Conservation (phyloP, 805 yeast species). For the Metschnikowia baotianmanensis region DNA sequence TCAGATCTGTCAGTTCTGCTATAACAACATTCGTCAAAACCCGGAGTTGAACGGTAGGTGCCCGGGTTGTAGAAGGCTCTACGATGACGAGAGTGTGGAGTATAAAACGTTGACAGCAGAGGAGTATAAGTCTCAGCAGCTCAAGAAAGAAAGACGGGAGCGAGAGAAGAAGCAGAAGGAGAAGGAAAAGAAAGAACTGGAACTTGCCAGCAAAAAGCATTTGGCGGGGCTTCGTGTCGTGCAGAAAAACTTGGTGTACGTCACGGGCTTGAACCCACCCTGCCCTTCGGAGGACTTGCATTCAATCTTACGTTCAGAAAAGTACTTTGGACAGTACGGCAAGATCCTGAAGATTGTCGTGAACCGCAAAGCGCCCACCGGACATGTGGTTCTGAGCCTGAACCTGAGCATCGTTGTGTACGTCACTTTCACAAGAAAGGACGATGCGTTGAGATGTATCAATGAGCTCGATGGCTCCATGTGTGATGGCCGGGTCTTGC, state of each 20-base stretch:
- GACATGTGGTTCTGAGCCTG: conserved; percentile 34
- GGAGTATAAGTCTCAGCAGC: conserved; percentile 80
- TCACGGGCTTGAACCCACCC: conserved; percentile 89
- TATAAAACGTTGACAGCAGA: conserved; percentile 81
- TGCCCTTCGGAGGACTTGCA: conserved; percentile 82
- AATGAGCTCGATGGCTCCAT: conserved; percentile 89
- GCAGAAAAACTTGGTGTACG: conserved; percentile 94
- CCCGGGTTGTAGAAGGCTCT: conserved; percentile 94
- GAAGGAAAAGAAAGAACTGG: conserved; percentile 88
- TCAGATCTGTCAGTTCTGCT: conserved; percentile 97
- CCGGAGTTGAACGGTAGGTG: conserved; percentile 95
- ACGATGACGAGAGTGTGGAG: conserved; percentile 91
- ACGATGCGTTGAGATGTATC: conserved; percentile 93
- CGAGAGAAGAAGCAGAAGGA: conserved; percentile 81
- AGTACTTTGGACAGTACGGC: conserved; percentile 98
- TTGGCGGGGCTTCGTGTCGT: conserved; percentile 97
- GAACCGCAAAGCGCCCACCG: conserved; percentile 63
- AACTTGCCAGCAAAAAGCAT: conserved; percentile 79
- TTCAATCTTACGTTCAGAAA: conserved; percentile 77
- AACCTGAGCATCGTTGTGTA: conserved; percentile 90
- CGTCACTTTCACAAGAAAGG: conserved; percentile 89
- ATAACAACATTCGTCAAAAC: conserved; percentile 91
- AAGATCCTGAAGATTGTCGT: conserved; percentile 91
- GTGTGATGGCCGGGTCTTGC: conserved; percentile 83
- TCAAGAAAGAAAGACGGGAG: conserved; percentile 76